phyloP scores from a whole-genome alignment of 2,329 filamentous ascomycete genomes.

The Coniosporium tulheliwenetii region DNA sequence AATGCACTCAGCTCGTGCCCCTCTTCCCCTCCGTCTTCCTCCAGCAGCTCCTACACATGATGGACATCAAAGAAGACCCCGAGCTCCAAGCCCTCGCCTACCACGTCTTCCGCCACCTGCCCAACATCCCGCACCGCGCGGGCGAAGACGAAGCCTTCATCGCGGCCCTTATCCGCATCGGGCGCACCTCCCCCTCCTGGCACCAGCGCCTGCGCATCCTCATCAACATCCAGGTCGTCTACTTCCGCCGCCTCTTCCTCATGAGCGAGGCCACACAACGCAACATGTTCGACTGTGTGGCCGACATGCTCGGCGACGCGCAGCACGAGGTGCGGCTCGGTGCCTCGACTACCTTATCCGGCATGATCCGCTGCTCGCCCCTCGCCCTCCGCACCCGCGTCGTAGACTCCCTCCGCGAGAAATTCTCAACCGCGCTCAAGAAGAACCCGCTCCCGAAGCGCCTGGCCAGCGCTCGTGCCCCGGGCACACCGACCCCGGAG shows the following conservation, averaged over 20 bases:
- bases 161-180: slow-evolving; percentile 71
- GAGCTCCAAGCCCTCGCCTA: slow-evolving; percentile 91
- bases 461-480: slow-evolving; percentile 7
- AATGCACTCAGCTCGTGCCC: slow-evolving; percentile 76
- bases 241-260: slow-evolving; percentile 90
- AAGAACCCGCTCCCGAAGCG: slow-evolving; percentile 76
- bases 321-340: slow-evolving; percentile 91
- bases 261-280: slow-evolving; percentile 60
- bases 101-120: slow-evolving; percentile 89
- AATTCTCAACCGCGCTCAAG: slow-evolving; percentile 64
- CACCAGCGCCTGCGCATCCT: slow-evolving; percentile 88
- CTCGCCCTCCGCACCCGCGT: slow-evolving; percentile 61
- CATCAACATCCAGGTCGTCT: slow-evolving; percentile 97
- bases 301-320: slow-evolving; percentile 79
- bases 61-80: slow-evolving; percentile 98
- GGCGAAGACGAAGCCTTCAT: slow-evolving; percentile 80
- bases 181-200: slow-evolving; percentile 73
- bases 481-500: slow-evolving; percentile 55
- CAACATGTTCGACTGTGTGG: slow-evolving; percentile 78
- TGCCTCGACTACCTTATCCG: slow-evolving; percentile 81
- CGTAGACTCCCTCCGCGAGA: slow-evolving; percentile 57
- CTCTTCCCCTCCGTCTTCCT: slow-evolving; percentile 88
- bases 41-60: slow-evolving; percentile 93
- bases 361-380: slow-evolving; percentile 96
- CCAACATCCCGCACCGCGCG: slow-evolving; percentile 81